Base-by-base conservation (phyloP, 805 yeast species). In the Candida railenensis region DNA sequence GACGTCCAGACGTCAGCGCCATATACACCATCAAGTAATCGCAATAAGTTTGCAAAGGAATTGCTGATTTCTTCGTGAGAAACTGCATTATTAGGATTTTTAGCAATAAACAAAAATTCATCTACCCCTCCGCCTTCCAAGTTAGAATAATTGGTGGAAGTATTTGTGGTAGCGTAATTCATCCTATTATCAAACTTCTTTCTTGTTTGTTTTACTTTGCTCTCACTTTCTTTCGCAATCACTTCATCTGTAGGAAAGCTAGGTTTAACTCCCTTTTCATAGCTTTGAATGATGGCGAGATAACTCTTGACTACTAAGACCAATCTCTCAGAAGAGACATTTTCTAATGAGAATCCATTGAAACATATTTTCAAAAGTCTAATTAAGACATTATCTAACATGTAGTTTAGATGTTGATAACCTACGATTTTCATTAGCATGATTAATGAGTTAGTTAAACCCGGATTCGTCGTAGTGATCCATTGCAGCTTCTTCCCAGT, bases 401-500 rank as follows among this genome's bases (percentile, higher is more conserved):
- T 79, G 56, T 86, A 86, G 56, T 85, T 90, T 48, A 87, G 78
- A 52, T 89, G 89, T 19, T 87, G 82, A 54, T 74, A 86, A 0
- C 96, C 96, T 36, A 87, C 77, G 1, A 87, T 79, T 15, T 96
- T 77, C n/a, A 90, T 69, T 14, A 87, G 73, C 53, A 87, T 89
- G 1, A 87, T 82, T 18, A 89, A 64, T 0, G 94, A 83, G 38
- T 80, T 78, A 4, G 87, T 74, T 15, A 89, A 64, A 8, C 74
- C 68, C 2, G 78, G 63, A 52, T 89, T 94, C 3, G 83, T 71
- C 12, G 39, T 36, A 0, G 81, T 74, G 1, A 87, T 65, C 97
- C 97, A 92, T 34, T 82, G 81, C 52, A 84, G 87, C 53, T 87
- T 88, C 48, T 77, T 78, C 34, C 69, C 67, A 12, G 61, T 49